Evolutionary conservation across 2,329 filamentous ascomycete species (phyloP), one percentile per base, ranked within the genome.

Genomic region (Tolypocladium endophyticum): DNA sequence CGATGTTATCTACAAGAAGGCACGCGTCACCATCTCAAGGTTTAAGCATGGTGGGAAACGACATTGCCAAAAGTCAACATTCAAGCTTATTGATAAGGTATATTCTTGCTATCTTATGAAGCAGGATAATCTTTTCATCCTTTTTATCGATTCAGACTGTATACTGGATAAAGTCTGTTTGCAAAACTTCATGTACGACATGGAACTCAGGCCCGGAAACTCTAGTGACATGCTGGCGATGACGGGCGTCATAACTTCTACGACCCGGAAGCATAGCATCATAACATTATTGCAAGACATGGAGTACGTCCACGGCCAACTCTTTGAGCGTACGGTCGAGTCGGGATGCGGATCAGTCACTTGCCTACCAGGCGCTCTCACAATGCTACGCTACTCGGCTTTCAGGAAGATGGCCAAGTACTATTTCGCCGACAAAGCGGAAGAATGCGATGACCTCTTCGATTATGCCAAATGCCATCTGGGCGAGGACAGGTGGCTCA

Each of bases 91-190:
- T 68, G 92, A 97, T 76, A 91, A 88, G 68, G 87, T 97, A 20
- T 97, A 97, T 72, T 83, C 87, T 57, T 84, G 92, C 60, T 97
- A 97, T 65, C 79, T 96, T 58, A 88, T 87, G 73, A 82, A 86
- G 55, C 90, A 96, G 70, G 93, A 97, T 74, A 90, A 97, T 67
- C 78, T 97, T 0, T 97, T 97, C 71, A 88, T 97, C 58, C 83
- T 97, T 16, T 97, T 97, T 75, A 97, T 97, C 70, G 93, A 97
- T 76, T 97, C 92, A 0, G 93, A 97, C 72, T 97, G 94, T 74
- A 94, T 97, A 63, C 79, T 97, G 56, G 93, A 97, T 76, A 84
- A 86, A 61, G 85, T 92, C 45, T 97, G 93, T 71, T 84, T 97
- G 61, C 93, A 97, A 71, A 97, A 97, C 73, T 97, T 97, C 74